Evolutionary conservation across 1,284 basidiomycete genomes (phyloP).

Genomic region (Ustilago cynodontis): DNA sequence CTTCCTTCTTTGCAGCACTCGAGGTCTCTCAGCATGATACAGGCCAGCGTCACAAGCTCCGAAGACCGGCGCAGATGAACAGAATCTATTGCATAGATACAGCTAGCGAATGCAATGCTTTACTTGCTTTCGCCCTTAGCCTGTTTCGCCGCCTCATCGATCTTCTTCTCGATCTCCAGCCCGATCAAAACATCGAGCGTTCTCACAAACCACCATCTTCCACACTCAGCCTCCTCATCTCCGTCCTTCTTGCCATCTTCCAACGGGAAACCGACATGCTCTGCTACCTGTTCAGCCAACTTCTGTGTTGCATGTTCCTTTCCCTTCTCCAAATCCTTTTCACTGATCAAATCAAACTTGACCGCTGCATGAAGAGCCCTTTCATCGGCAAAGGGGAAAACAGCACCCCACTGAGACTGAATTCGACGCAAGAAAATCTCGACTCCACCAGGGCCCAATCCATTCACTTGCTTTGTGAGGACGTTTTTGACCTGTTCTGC

Average conservation of each 20-base stretch:
- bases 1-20: not conserved
- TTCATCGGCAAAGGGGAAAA: constrained; percentile 56
- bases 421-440: constrained; percentile 53
- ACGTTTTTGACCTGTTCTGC: constrained; percentile 32
- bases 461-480: constrained; percentile 45
- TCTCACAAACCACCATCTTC: constrained; percentile 47
- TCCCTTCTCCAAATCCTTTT: constrained; percentile 27
- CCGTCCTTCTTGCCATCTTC: constrained; percentile 34
- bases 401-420: constrained; percentile 45
- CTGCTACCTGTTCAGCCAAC: constrained; percentile 37
- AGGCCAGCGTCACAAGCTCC: not conserved
- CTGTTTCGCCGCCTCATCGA: constrained; percentile 41
- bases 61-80: too few relatives aligned
- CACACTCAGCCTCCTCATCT: constrained; percentile 43
- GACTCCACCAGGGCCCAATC: constrained; percentile 40
- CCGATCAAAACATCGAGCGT: constrained; percentile 55
- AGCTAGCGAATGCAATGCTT: not conserved
- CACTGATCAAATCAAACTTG: constrained; percentile 35
- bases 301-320: constrained; percentile 19
- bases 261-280: constrained; percentile 49
- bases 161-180: constrained; percentile 51
- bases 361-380: constrained; percentile 30
- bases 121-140: constrained; percentile 23
- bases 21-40: not conserved
- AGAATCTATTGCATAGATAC: not conserved